Conservation (phyloP, 2,329 filamentous ascomycete species). For the Pseudocercospora pini-densiflorae region DNA sequence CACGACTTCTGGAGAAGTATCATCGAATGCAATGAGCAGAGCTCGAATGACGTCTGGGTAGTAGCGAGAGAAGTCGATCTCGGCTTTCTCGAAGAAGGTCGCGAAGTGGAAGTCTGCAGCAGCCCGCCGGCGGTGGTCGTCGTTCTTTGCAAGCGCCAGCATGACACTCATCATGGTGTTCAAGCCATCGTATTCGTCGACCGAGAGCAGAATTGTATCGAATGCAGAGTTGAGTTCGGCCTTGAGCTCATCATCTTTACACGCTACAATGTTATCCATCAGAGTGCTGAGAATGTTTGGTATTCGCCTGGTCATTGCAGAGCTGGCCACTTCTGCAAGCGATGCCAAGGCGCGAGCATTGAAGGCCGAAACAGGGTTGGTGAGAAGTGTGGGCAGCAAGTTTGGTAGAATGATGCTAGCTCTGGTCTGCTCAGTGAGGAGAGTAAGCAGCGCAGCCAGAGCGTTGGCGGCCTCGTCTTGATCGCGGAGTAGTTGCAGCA, state of each 20-base stretch:
- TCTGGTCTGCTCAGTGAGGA: slow-evolving; percentile 89
- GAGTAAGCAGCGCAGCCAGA: slow-evolving; percentile 85
- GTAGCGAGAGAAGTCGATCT: slow-evolving; percentile 92
- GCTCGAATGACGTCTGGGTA: slow-evolving; percentile 93
- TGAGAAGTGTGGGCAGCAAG: slow-evolving; percentile 89
- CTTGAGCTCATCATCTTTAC: slow-evolving; percentile 74
- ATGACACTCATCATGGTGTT: slow-evolving; percentile 96
- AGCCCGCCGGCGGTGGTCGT: slow-evolving; percentile 84
- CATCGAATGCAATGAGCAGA: slow-evolving; percentile 89
- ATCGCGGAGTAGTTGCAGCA: slow-evolving; percentile 85
- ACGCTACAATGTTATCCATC: slow-evolving; percentile 86
- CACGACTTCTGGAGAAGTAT: slow-evolving; percentile 80
- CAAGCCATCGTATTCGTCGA: slow-evolving; percentile 94
- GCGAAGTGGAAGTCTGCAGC: slow-evolving; percentile 78
- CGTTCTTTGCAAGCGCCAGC: slow-evolving; percentile 84
- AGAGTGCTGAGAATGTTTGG: slow-evolving; percentile 90
- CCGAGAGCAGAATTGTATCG: slow-evolving; percentile 85
- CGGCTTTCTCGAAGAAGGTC: slow-evolving; percentile 80
- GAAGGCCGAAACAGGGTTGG: slow-evolving; percentile 88
- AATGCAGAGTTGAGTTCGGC: slow-evolving; percentile 79
- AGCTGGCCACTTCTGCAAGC: slow-evolving; percentile 85
- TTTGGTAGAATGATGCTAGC: slow-evolving; percentile 97
- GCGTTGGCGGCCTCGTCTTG: slow-evolving; percentile 91
- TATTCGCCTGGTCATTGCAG: slow-evolving; percentile 87
- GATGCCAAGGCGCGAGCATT: slow-evolving; percentile 94